Evolutionary conservation across 306 rosid genomes (phyloP).

Genomic region (Quillaja saponaria): DNA sequence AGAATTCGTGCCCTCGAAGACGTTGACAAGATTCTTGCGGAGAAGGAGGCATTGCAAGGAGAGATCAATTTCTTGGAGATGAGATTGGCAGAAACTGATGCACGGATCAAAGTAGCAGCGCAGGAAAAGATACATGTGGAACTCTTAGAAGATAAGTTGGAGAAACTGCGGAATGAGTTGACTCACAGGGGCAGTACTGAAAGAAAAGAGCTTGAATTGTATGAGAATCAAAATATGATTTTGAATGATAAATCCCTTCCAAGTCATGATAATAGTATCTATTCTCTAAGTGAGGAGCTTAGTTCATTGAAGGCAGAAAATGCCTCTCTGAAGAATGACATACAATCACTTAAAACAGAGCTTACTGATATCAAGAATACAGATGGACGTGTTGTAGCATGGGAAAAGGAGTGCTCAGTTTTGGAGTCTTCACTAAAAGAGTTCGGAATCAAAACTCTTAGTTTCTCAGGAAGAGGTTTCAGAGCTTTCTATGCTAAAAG

Average conservation of each 20-base stretch:
- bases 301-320: slow-evolving; percentile 74
- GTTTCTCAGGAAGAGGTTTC: slow-evolving; percentile 70
- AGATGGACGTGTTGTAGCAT: slow-evolving; percentile 54
- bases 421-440: slow-evolving; percentile 72
- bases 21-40: slow-evolving; percentile 69
- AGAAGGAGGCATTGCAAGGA: slow-evolving; percentile 73
- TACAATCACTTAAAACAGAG: slow-evolving; percentile 58
- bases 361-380: slow-evolving; percentile 52
- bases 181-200: slow-evolving; percentile 40
- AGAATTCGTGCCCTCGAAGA: slow-evolving; percentile 73
- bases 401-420: slow-evolving; percentile 69
- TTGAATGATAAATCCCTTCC: slow-evolving; percentile 31
- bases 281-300: slow-evolving; percentile 52
- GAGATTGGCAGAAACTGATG: slow-evolving; percentile 82
- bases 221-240: slow-evolving; percentile 30
- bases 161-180: slow-evolving; percentile 53
- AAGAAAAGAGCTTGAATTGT: slow-evolving; percentile 37
- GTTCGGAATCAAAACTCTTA: slow-evolving; percentile 63
- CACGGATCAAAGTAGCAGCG: slow-evolving; percentile 56
- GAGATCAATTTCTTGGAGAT: slow-evolving; percentile 66
- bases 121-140: slow-evolving; percentile 70
- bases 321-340: slow-evolving; percentile 50
- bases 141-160: slow-evolving; percentile 62
- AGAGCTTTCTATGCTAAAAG: slow-evolving; percentile 54
- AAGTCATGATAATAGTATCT: slow-evolving; percentile 32